phyloP scores from a whole-genome alignment of 164 flowering plant genomes.

The Liquidambar formosana region DNA sequence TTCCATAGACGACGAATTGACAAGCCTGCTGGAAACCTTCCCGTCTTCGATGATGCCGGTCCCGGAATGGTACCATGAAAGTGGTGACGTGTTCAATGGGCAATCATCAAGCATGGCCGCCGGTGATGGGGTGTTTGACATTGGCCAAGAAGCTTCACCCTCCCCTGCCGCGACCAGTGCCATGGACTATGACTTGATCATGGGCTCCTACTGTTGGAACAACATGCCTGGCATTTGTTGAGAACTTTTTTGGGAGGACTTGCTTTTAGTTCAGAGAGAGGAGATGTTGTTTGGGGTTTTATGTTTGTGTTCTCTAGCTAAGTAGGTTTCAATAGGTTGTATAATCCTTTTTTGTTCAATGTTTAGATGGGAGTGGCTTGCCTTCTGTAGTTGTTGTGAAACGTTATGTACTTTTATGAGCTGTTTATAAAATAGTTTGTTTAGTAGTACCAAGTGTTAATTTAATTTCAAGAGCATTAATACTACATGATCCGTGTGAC shows the following conservation, averaged over 20 bases:
- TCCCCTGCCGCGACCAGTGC: slow-evolving; percentile 13
- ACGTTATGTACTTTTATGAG: too few species aligned
- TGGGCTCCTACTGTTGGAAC: slow-evolving; percentile 36
- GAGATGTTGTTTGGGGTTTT: background rate
- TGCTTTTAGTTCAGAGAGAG: too few species aligned
- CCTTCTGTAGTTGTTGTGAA: too few species aligned
- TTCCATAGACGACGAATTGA: slow-evolving; percentile 50
- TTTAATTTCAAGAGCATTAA: too few species aligned
- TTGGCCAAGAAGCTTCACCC: background rate
- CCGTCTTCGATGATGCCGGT: slow-evolving; percentile 40
- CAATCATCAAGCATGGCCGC: background rate
- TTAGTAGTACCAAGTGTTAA: too few species aligned
- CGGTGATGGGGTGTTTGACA: background rate
- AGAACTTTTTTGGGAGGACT: background rate
- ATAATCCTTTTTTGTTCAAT: too few species aligned
- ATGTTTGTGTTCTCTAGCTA: background rate
- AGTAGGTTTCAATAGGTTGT: too few species aligned
- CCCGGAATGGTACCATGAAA: slow-evolving; percentile 33
- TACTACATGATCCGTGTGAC: too few species aligned
- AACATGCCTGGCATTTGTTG: slow-evolving; percentile 52
- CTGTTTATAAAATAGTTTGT: too few species aligned
- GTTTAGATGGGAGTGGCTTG: too few species aligned
- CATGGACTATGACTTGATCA: slow-evolving; percentile 36
- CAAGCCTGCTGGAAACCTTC: slow-evolving; percentile 47
- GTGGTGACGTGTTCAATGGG: background rate